Evolutionary conservation across 2,329 filamentous ascomycete genomes (phyloP).

Genomic region (Xylariaceae sp.): DNA sequence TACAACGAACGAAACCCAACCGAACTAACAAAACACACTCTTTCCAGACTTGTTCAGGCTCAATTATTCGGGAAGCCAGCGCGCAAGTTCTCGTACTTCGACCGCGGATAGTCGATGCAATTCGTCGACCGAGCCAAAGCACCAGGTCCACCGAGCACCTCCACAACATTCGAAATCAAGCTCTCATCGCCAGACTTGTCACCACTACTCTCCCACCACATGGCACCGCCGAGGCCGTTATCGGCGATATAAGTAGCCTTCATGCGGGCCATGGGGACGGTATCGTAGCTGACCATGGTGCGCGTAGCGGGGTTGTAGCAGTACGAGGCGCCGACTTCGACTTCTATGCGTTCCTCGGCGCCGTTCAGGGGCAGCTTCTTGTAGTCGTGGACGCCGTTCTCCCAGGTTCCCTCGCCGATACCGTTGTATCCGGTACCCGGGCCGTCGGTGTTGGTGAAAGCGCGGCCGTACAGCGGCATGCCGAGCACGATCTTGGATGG

Average conservation of each 20-base stretch:
- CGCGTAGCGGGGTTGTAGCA: conserved; percentile 61
- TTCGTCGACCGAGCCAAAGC: conserved; percentile 51
- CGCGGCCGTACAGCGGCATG: conserved; percentile 87
- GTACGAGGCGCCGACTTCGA: conserved; percentile 63
- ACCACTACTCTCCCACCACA: conserved; percentile 94
- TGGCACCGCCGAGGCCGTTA: conserved; percentile 71
- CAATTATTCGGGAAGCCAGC: conserved; percentile 49
- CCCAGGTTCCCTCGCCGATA: conserved; percentile 75
- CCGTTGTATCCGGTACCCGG: conserved; percentile 62
- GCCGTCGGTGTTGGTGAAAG: conserved; percentile 74
- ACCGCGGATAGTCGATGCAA: conserved; percentile 57
- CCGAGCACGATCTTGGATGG: conserved; percentile 75
- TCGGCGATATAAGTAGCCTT: conserved; percentile 70
- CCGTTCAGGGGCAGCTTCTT: conserved; percentile 72
- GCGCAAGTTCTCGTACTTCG: conserved; percentile 66
- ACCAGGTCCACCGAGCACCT: conserved; percentile 49
- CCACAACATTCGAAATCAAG: conserved; percentile 61
- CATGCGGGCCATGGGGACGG: conserved; percentile 55
- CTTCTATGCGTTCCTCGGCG: conserved; percentile 59
- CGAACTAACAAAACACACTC: not conserved
- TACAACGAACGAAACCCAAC: not conserved
- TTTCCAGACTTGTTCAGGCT: conserved; percentile 19
- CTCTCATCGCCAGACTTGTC: conserved; percentile 63
- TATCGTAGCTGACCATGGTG: conserved; percentile 77
- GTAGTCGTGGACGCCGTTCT: conserved; percentile 81